Percentiles rank a stretch among this genome's conserved stretches.
These are phyloP conservation scores for Potentilla sterilis DNA, from an alignment of 306 rosid genomes.

Conservation along the genomic window DNA sequence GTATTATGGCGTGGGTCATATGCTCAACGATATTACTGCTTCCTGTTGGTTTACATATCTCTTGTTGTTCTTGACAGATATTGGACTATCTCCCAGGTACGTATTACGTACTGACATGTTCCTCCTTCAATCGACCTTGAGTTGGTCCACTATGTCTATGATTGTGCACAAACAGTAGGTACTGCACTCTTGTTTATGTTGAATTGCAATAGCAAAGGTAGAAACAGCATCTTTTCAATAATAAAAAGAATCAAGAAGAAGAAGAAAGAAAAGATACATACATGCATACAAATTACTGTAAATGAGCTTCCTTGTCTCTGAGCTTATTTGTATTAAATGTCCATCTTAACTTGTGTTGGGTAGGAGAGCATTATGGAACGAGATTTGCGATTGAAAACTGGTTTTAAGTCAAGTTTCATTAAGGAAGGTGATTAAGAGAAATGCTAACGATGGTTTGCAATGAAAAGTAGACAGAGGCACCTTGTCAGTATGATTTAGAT, in stretches of 20 bases:
- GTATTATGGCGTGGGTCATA: slow-evolving; percentile 89
- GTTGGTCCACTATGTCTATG: background rate
- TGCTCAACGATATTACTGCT: slow-evolving; percentile 97
- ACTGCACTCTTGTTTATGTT: background rate
- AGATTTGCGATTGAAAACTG: background rate
- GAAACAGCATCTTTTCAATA: background rate
- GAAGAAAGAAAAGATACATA: background rate
- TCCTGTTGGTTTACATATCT: slow-evolving; percentile 97
- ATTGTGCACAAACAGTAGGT: background rate
- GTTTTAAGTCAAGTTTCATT: background rate
- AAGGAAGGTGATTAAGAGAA: background rate
- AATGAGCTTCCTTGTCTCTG: background rate
- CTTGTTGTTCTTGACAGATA: slow-evolving; percentile 77
- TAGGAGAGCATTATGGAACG: background rate
- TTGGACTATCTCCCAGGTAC: slow-evolving; percentile 86
- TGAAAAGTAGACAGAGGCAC: background rate
- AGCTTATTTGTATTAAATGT: background rate
- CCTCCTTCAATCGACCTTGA: background rate
- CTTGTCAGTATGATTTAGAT: background rate
- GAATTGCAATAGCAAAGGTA: background rate
- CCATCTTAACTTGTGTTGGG: background rate
- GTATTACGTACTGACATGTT: slow-evolving; percentile 2
- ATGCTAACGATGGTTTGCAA: background rate
- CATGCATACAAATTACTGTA: background rate
- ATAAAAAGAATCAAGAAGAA: background rate